Evolutionary conservation across 495 filamentous ascomycete genomes (phyloP).

Genomic region (Tuber borchii): DNA sequence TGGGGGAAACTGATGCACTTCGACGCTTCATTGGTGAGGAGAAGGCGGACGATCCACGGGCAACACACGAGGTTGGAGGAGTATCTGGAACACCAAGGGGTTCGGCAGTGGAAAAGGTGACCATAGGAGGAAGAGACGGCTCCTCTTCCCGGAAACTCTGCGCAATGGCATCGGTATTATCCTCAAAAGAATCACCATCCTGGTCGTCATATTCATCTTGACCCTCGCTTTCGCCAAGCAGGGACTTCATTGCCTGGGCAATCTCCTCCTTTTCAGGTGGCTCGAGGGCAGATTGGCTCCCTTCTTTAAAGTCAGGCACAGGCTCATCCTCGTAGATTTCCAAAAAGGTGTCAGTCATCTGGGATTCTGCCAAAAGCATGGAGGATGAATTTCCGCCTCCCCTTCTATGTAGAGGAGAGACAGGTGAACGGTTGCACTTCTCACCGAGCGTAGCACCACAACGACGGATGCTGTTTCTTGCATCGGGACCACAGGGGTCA

Average conservation of each 20-base stretch:
- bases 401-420: slow-evolving; percentile 17
- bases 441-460: slow-evolving; percentile 29
- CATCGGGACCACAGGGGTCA: slow-evolving; percentile 37
- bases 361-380: slow-evolving; percentile 32
- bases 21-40: slow-evolving; percentile 33
- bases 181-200: slow-evolving; percentile 55
- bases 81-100: slow-evolving; percentile 30
- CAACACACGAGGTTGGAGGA: slow-evolving; percentile 23
- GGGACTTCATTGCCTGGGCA: slow-evolving; percentile 39
- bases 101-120: slow-evolving; percentile 35
- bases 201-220: slow-evolving; percentile 35
- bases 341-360: slow-evolving; percentile 41
- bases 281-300: slow-evolving; percentile 13
- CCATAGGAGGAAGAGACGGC: slow-evolving; percentile 34
- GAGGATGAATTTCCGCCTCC: slow-evolving; percentile 30
- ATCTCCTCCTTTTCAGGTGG: slow-evolving; percentile 45
- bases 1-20: slow-evolving; percentile 44
- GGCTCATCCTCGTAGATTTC: slow-evolving; percentile 57
- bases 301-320: slow-evolving; percentile 37
- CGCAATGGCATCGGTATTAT: slow-evolving; percentile 43
- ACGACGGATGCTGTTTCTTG: slow-evolving; percentile 26
- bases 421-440: slow-evolving; percentile 25
- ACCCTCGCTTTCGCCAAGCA: slow-evolving; percentile 29
- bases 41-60: slow-evolving; percentile 19
- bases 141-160: slow-evolving; percentile 25